Base-by-base conservation (phyloP, 805 yeast species). In the Ogataea trehaloabstinens region DNA sequence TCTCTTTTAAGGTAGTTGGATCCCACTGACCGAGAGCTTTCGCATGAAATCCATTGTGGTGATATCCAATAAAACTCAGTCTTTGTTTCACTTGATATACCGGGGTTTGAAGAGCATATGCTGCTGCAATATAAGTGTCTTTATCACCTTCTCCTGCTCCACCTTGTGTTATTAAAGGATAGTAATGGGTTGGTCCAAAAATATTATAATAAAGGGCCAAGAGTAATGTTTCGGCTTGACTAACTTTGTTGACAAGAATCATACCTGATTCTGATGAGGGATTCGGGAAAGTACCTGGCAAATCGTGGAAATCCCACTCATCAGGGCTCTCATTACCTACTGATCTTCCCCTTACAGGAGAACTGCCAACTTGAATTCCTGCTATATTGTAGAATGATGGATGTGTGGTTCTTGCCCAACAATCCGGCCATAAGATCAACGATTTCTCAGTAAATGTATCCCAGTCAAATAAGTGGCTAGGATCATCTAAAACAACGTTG, bases 141-240 rank as follows among this genome's bases (percentile, higher is more conserved):
- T 83, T 83, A 53, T 84, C 90, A 38, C 90, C 90, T 64, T 82
- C 85, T 25, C 90, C 90, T 3, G 86, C 80, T 13, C 79, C 69
- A 12, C 86, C 86, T 56, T 82, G 90, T 0, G 86, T 74, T 42
- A 83, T 60, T 42, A 84, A 58, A 6, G 80, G 81, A 51, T 82
- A 83, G 56, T 79, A 84, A 60, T 70, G 77, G 8, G 68, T 58
- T 1, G 85, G 85, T 0, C 90, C 89, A 57, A 65, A 66, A 2
- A 79, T 61, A 51, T 83, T 83, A 55, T 83, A 82, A 56, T 82
- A 82, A 15, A 80, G 56, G 2, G 83, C 67, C 28, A 83, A 58
- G 16, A 81, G 55, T 37, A 82, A 55, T 0, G 85, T 78, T 30
- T 68, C 68, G 31, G 74, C 57, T 46, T 82, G 89, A 4, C 61